Evolutionary conservation across 768 basidiomycete species (phyloP).

Genomic region (Cystofilobasidium macerans): DNA sequence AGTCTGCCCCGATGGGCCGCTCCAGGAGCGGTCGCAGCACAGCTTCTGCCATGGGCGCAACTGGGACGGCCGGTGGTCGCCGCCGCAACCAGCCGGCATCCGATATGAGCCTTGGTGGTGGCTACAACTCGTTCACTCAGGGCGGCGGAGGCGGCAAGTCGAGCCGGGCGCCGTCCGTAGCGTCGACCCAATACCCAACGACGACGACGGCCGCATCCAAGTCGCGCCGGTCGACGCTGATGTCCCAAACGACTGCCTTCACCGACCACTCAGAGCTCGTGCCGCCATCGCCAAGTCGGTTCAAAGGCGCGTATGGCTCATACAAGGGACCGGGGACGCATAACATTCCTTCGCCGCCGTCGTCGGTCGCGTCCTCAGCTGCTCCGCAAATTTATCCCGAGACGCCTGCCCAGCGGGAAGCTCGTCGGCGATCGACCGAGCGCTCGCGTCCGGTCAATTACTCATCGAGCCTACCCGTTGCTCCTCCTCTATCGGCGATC

Average conservation of each 20-base stretch:
- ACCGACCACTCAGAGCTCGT: conserved; percentile 16
- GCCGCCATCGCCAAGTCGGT: conserved; percentile 10
- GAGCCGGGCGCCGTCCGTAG: background rate
- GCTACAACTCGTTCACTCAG: background rate
- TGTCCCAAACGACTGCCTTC: conserved; percentile 18
- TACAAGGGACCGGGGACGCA: background rate
- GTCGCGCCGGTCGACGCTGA: conserved; percentile 21
- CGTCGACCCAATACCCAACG: conserved; percentile 14
- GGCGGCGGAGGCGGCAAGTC: background rate
- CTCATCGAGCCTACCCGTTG: background rate
- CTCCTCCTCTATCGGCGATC: conserved; percentile 11
- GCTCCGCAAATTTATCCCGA: conserved; percentile 23
- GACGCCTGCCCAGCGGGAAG: conserved; percentile 21
- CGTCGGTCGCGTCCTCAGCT: conserved; percentile 20
- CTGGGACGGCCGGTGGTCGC: background rate
- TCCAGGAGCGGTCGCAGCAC: conserved; percentile 11
- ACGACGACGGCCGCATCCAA: conserved; percentile 15
- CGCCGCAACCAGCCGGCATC: conserved; percentile 14
- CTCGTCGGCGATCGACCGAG: conserved; percentile 11
- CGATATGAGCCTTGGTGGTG: conserved; percentile 8
- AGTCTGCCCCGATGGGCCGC: conserved; percentile 1
- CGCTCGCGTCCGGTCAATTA: background rate
- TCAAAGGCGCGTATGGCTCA: conserved; percentile 2
- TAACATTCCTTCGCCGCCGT: conserved; percentile 19
- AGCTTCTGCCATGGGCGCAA: background rate